phyloP scores from a whole-genome alignment of 129 eudicot species.

The Sambucus nigra region DNA sequence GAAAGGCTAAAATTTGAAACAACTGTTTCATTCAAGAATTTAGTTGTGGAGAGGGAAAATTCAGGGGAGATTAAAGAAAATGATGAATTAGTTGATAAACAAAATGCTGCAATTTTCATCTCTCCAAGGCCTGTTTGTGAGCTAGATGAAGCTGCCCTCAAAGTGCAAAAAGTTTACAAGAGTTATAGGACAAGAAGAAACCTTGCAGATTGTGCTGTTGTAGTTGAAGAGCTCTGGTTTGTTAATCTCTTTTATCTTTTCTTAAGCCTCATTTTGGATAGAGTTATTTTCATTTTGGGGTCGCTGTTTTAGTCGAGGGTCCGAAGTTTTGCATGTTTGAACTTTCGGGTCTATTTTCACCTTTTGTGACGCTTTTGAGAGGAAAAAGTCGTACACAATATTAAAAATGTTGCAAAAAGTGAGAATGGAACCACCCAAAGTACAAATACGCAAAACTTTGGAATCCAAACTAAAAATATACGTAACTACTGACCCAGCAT shows the following conservation, averaged over 20 bases:
- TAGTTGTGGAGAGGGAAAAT: conserved; percentile 25
- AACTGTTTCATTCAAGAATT: conserved; percentile 16
- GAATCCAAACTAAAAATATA: too few species aligned
- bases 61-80: neutral
- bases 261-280: neutral
- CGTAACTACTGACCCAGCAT: too few species aligned
- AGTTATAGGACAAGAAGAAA: conserved; percentile 68
- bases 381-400: too few species aligned
- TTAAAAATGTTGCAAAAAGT: too few species aligned
- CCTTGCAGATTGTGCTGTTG: conserved; percentile 84
- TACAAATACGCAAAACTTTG: too few species aligned
- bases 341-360: too few species aligned
- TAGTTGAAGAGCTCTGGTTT: conserved; percentile 62
- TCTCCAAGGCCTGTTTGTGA: conserved; percentile 19
- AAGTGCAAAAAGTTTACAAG: conserved; percentile 58
- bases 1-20: conserved; percentile 12
- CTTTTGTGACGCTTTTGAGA: too few species aligned
- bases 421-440: too few species aligned
- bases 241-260: neutral
- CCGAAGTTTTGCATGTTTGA: too few species aligned
- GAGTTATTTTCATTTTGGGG: neutral
- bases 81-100: conserved; percentile 6
- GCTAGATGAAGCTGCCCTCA: conserved; percentile 51
- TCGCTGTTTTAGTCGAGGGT: neutral
- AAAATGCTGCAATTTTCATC: neutral